Base-by-base conservation (phyloP, 257 asterid genomes). In the Solanum corneliomulleri region DNA sequence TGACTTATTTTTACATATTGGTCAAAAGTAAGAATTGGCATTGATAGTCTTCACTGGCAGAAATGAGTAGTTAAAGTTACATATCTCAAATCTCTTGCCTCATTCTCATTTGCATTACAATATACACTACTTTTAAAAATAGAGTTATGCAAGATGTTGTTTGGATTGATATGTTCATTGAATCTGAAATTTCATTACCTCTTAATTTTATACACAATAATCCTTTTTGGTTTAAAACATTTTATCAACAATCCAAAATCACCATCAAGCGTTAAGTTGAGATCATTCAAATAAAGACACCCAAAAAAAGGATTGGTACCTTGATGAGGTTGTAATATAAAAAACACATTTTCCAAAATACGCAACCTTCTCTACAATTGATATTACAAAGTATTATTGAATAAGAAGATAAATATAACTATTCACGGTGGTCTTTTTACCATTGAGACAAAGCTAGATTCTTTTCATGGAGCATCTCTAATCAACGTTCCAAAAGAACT, bases 231-330 rank as follows among this genome's bases (percentile, higher is more conserved):
- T 56, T 56, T 56, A 0, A 4, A 49, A 18, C 0, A 2, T 56
- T 56, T 56, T 56, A 18, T 56, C 11, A 5, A 1, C 4, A 52
- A 16, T 56, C 10, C 10, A 56, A 0, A 18, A 7, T 56, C 64
- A 37, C 99, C 99, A 87, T 89, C 90, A 31, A 95, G 92, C 93
- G 95, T 94, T 91, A 88, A 72, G 87, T 95, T 95, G 78, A 95
- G 95, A 90, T 95, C 99, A 18, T 71, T 45, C 3, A 89, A 92
- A 60, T 93, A 90, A 90, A 97, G 88, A 92, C 90, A 92, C 45
- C 45, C 78, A 90, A 94, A 89, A 94, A 89, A 97, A 97, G 82
- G 93, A 90, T 23, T 25, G 90, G 82, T 88, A 90, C 81, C 33
- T 41, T 39, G 85, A 69, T 83, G 86, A 35, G 88, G 90, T 82